Base-by-base conservation (phyloP, 2,329 filamentous ascomycete genomes). In the Lecanicillium sp. region DNA sequence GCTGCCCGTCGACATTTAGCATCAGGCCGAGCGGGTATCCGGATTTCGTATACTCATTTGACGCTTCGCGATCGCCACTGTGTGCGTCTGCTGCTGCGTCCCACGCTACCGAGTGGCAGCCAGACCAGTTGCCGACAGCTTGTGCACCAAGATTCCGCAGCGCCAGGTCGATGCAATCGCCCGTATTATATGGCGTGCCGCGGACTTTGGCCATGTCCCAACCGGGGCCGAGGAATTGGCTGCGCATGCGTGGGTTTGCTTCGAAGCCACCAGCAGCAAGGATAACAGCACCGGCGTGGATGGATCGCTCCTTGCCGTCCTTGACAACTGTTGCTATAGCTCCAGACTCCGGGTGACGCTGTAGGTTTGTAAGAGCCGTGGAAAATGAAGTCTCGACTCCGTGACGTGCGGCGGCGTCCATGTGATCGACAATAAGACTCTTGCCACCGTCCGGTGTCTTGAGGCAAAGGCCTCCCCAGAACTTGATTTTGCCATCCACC, bases 41-140 rank as follows among this genome's bases (percentile, higher is more conserved):
- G 1, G 73, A 80, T 50, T 84, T 84, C 6, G 79, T 84, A 50
- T 71, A 81, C 52, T 82, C 71, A 48, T 84, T 83, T 4, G 78
- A 78, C 3, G 74, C 57, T n/a, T 57, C 58, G 2, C 74, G 65
- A 46, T 82, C 71, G 4, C 79, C 79, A 0, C 60, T 59, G 43
- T 75, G 52, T 0, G 67, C 53, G 0, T 71, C 65, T 1, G 78
- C 70, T 48, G 80, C 70, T 2, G 75, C 75, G 49, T 84, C 79
- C 79, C 80, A 83, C 4, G 71, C 71, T 0, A 74, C 72, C 1
- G 73, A 71, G 50, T 83, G 80, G 47, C 79, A 83, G 0, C 79
- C 78, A 0, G 73, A 74, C 66, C 73, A 81, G 48, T 82, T 67
- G 0, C 79, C 79, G 0, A 61, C 65, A 13, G 63, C 57, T 42